These are phyloP conservation scores for Cercospora zeae-maydis DNA, from an alignment of 2,329 filamentous ascomycete species.

Conservation along the genomic window DNA sequence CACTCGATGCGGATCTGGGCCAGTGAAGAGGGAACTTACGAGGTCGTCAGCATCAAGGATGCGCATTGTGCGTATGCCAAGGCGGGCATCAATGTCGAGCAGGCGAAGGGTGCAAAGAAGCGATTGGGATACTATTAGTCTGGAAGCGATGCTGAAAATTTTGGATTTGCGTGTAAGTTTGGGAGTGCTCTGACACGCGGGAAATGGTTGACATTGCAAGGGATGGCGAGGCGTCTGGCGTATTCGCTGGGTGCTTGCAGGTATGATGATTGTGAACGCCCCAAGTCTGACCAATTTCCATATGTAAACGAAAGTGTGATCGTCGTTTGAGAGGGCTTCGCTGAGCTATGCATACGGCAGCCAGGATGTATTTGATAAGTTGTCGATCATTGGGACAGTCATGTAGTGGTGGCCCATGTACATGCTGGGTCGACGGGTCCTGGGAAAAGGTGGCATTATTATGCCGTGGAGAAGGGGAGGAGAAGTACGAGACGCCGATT, in stretches of 20 bases:
- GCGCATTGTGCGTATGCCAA: slow-evolving; percentile 85
- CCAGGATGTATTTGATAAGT: background rate
- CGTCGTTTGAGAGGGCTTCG: background rate
- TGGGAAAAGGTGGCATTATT: slow-evolving; percentile 39
- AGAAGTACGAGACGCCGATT: slow-evolving; percentile 49
- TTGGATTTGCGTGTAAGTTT: background rate
- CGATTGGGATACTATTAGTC: slow-evolving; percentile 35
- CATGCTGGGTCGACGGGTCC: slow-evolving; percentile 36
- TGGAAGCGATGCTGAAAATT: background rate
- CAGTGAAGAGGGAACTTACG: slow-evolving; percentile 92
- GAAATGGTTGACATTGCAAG: background rate
- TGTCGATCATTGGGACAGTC: background rate
- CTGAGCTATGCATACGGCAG: background rate
- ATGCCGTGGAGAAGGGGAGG: slow-evolving; percentile 42
- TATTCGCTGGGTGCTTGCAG: background rate
- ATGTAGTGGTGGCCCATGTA: slow-evolving; percentile 25
- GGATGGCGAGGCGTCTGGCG: slow-evolving; percentile 9
- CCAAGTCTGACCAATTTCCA: background rate
- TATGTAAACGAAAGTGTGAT: background rate
- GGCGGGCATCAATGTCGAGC: slow-evolving; percentile 49
- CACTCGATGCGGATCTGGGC: slow-evolving; percentile 77
- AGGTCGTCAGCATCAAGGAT: slow-evolving; percentile 95
- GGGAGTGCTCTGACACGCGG: background rate
- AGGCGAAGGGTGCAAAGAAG: slow-evolving; percentile 30
- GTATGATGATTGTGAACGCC: background rate